These are phyloP conservation scores for Aphanomyces astaci DNA, from an alignment of 352 stramenopile genomes.

Conservation along the genomic window DNA sequence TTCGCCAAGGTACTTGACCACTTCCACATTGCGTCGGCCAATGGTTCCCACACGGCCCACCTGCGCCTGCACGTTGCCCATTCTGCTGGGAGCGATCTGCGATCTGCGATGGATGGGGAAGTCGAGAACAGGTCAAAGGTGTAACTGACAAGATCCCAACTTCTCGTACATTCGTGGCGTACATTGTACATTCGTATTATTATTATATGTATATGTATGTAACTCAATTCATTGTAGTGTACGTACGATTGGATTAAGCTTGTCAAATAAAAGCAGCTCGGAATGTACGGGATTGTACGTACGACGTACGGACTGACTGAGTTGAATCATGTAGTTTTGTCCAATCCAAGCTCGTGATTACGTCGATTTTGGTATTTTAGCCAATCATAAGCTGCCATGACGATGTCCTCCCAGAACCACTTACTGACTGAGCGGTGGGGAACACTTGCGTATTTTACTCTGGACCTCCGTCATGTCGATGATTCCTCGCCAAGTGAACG, in stretches of 20 bases:
- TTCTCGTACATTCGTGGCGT: not conserved
- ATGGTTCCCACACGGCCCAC: constrained; percentile 59
- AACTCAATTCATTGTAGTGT: constrained; percentile 6
- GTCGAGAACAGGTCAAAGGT: not conserved
- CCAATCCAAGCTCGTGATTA: not conserved
- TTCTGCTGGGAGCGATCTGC: not conserved
- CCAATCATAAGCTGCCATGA: not conserved
- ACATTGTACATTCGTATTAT: constrained; percentile 13
- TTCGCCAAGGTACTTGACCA: constrained; percentile 65
- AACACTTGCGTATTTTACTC: constrained; percentile 23
- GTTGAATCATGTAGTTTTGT: constrained; percentile 12
- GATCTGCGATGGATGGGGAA: not conserved
- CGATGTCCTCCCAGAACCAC: not conserved
- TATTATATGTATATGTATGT: too few species aligned
- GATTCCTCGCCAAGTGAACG: constrained; percentile 29
- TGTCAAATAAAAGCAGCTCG: not conserved
- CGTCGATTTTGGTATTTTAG: not conserved
- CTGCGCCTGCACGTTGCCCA: constrained; percentile 53
- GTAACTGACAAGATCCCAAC: not conserved
- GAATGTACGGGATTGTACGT: constrained; percentile 9
- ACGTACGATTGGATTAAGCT: not conserved
- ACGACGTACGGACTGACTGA: constrained; percentile 18
- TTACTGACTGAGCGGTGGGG: constrained; percentile 16
- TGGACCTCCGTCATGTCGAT: constrained; percentile 25
- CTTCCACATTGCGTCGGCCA: constrained; percentile 55